Conservation (phyloP, 805 yeast species). For the Kazachstania martiniae region DNA sequence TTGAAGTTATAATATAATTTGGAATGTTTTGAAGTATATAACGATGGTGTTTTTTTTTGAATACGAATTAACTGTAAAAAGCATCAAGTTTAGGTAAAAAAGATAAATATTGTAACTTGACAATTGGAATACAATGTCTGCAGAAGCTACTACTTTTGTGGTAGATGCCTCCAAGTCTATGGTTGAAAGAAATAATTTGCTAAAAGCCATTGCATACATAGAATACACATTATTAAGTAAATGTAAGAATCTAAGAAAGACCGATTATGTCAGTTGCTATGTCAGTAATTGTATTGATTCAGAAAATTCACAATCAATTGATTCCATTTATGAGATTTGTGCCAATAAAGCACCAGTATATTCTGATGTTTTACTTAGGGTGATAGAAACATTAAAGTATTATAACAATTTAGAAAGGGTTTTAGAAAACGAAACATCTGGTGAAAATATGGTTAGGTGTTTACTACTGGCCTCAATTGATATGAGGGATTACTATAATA, state of each 20-base stretch:
- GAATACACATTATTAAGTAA: constrained; percentile 21
- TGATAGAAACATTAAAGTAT: constrained; percentile 6
- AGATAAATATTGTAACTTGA: too few species aligned
- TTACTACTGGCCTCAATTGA: constrained; percentile 17
- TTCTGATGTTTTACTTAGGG: constrained; percentile 3
- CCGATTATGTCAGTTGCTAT: constrained; percentile 21
- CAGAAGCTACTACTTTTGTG: constrained; percentile 21
- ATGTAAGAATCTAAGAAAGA: constrained; percentile 20
- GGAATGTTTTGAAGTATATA: too few species aligned
- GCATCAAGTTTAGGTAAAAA: too few species aligned
- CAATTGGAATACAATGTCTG: constrained; percentile 2
- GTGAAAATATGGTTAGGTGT: constrained; percentile 11
- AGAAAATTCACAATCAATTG: constrained; percentile 12
- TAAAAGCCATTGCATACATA: constrained; percentile 15
- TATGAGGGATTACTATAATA: constrained; percentile 15
- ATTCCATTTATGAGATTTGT: constrained; percentile 13
- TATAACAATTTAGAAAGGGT: neutral
- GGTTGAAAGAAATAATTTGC: constrained; percentile 6
- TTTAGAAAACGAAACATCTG: neutral
- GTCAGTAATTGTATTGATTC: constrained; percentile 11
- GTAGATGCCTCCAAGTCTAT: constrained; percentile 18
- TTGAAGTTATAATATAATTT: neutral
- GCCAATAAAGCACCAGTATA: constrained; percentile 16
- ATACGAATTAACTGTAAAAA: too few species aligned
- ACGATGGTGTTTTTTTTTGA: too few species aligned